Base-by-base conservation (phyloP, 1,284 basidiomycete species). In the Afroboletus lepidellus region DNA sequence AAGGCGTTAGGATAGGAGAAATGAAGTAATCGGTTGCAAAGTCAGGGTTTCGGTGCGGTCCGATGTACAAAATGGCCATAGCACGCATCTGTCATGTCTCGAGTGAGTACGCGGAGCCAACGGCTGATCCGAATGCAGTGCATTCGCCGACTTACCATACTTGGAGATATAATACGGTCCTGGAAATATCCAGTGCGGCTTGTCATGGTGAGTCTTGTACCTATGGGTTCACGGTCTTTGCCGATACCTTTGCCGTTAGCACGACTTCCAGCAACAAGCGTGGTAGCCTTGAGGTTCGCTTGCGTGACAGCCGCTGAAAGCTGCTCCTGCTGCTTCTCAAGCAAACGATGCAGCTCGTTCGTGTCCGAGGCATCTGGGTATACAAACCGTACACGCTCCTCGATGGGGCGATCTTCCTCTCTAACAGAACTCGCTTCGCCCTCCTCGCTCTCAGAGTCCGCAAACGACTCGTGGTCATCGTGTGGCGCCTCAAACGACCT, bases 51-150 rank as follows among this genome's bases (percentile, higher is more conserved):
- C 85, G 85, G 61, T 90, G 83, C 0, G 95, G 94, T 1, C 96
- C 96, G 56, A 98, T 89, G 72, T 98, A 98, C 52, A 98, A 77
- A 62, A 98, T 95, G 2, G 95, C 94, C 95, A 98, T 98, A 1
- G 95, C 94, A 38, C 96, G 90, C 90, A 98, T 96, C 94, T 96
- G 60, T 38, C 33, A 23, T n/a, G 18, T 53, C 29, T 30, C 18
- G 29, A 37, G 18, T 65, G 37, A 65, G 47, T 32, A 41, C 47
- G 23, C 16, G 13, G 6, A 39, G 11, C 13, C 27, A 33, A 50
- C 25, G 46, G 20, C 34, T 16, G 33, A 42, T 51, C 46, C 20
- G 51, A 27, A 43, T 41, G 41, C 33, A 20, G 20, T 50, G 23
- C 25, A 42, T 37, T 32, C 45, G 12, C 21, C 43, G 20, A 57